A percentile compares a stretch with the other conserved stretches of the same genome.
These are phyloP conservation scores for Protomyces pachydermus DNA, from an alignment of 1,139 yeast species.

Conservation along the genomic window DNA sequence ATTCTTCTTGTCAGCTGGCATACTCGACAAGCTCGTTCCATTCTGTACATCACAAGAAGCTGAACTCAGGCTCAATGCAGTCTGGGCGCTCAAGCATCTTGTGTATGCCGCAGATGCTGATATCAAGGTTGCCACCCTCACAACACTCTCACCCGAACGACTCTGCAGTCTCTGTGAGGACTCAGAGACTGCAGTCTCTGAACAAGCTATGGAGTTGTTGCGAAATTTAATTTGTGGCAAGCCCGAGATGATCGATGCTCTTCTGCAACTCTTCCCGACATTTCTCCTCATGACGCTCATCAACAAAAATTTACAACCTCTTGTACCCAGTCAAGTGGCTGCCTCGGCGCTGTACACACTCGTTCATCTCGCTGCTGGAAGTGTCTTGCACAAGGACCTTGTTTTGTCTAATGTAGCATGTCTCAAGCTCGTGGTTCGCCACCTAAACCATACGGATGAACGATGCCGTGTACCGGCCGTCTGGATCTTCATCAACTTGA, in stretches of 20 bases:
- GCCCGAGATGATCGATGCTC: slow-evolving; percentile 42
- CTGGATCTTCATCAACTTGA: slow-evolving; percentile 56
- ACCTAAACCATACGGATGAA: slow-evolving; percentile 41
- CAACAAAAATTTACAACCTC: slow-evolving; percentile 41
- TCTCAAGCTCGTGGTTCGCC: slow-evolving; percentile 41
- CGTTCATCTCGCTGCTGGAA: slow-evolving; percentile 56
- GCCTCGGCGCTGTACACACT: slow-evolving; percentile 51
- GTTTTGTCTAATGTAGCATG: slow-evolving; percentile 46
- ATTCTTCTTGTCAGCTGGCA: slow-evolving; percentile 51
- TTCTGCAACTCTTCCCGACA: slow-evolving; percentile 6
- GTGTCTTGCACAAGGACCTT: slow-evolving; percentile 47
- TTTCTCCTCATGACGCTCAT: not conserved
- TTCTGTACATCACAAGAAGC: slow-evolving; percentile 38
- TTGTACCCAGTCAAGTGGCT: slow-evolving; percentile 39
- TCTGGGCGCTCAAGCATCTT: slow-evolving; percentile 56
- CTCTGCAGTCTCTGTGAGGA: slow-evolving; percentile 52
- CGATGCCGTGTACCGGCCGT: slow-evolving; percentile 52
- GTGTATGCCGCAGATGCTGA: slow-evolving; percentile 46
- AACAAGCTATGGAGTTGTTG: slow-evolving; percentile 64
- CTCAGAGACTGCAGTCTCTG: slow-evolving; percentile 53
- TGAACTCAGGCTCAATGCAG: slow-evolving; percentile 47
- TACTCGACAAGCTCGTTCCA: slow-evolving; percentile 48
- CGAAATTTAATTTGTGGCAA: slow-evolving; percentile 72
- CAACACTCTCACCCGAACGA: slow-evolving; percentile 49
- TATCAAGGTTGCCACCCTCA: slow-evolving; percentile 37